Percentiles rank a stretch among this genome's conserved stretches.
These are phyloP conservation scores for Forsythia suspensa DNA, from an alignment of 257 asterid species.

Conservation along the genomic window DNA sequence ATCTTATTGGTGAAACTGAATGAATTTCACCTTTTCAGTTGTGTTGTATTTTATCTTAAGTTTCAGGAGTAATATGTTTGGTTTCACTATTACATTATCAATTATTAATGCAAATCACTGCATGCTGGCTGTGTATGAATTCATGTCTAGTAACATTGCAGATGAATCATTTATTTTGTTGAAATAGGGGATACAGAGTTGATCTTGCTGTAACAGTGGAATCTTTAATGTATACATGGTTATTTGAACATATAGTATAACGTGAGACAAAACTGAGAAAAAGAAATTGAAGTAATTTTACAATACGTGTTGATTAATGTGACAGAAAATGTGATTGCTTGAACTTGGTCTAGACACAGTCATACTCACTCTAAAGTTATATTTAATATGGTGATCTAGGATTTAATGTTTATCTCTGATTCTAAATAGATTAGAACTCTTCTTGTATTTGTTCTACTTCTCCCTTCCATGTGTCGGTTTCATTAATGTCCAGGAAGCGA, in stretches of 20 bases:
- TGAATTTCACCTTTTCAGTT: neutral
- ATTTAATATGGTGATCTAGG: neutral
- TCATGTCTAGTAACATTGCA: neutral
- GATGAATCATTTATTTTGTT: neutral
- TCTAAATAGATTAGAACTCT: neutral
- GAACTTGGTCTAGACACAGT: neutral
- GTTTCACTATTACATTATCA: neutral
- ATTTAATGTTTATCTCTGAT: neutral
- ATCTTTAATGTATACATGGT: neutral
- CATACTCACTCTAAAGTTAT: neutral
- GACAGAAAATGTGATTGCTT: constrained; percentile 11
- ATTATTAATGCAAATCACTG: neutral
- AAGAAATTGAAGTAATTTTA: neutral
- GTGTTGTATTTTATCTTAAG: neutral
- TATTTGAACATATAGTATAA: neutral
- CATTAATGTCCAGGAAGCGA: neutral
- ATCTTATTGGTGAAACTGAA: neutral
- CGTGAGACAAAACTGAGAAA: neutral
- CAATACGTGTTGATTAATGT: neutral
- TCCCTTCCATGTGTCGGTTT: neutral
- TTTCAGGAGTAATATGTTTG: neutral
- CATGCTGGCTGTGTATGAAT: neutral
- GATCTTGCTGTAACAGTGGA: neutral
- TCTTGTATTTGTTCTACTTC: neutral
- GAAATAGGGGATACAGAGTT: neutral